phyloP scores from a whole-genome alignment of 129 eudicot species.

The Dittrichia graveolens region DNA sequence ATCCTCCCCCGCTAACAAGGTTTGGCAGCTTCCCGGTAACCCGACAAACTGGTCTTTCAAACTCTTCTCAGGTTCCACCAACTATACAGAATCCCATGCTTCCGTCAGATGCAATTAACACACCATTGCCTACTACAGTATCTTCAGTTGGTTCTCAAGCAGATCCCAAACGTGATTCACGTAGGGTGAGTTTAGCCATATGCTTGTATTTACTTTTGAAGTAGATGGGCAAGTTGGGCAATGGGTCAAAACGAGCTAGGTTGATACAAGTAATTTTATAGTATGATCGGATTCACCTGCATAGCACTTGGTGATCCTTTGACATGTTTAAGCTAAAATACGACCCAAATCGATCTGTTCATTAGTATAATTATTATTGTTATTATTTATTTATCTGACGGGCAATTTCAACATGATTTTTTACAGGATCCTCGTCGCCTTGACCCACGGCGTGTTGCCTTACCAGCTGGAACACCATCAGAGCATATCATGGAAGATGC shows the following conservation, averaged over 20 bases:
- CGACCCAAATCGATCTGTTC: neutral
- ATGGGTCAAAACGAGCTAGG: neutral
- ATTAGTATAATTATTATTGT: neutral
- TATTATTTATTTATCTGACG: neutral
- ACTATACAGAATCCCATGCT: slow-evolving; percentile 28
- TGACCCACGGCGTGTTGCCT: slow-evolving; percentile 75
- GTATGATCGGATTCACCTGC: too few species aligned
- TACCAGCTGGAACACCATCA: slow-evolving; percentile 55
- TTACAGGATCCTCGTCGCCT: slow-evolving; percentile 95
- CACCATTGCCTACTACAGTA: slow-evolving; percentile 49
- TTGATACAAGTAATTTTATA: too few species aligned
- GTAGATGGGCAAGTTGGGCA: neutral
- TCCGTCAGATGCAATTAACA: slow-evolving; percentile 34
- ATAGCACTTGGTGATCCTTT: too few species aligned
- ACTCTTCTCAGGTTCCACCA: slow-evolving; percentile 38
- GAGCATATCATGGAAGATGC: slow-evolving; percentile 52
- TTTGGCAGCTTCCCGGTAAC: slow-evolving; percentile 25
- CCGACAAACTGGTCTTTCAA: slow-evolving; percentile 39
- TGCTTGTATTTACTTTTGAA: slow-evolving; percentile 6
- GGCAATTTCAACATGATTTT: neutral
- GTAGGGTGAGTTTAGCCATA: slow-evolving; percentile 64
- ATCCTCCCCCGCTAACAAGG: slow-evolving; percentile 52
- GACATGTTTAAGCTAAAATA: too few species aligned
- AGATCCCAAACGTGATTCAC: slow-evolving; percentile 90
- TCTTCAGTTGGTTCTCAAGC: slow-evolving; percentile 40